These are phyloP conservation scores for Podospora didyma DNA, from an alignment of 495 filamentous ascomycete species.

Conservation along the genomic window DNA sequence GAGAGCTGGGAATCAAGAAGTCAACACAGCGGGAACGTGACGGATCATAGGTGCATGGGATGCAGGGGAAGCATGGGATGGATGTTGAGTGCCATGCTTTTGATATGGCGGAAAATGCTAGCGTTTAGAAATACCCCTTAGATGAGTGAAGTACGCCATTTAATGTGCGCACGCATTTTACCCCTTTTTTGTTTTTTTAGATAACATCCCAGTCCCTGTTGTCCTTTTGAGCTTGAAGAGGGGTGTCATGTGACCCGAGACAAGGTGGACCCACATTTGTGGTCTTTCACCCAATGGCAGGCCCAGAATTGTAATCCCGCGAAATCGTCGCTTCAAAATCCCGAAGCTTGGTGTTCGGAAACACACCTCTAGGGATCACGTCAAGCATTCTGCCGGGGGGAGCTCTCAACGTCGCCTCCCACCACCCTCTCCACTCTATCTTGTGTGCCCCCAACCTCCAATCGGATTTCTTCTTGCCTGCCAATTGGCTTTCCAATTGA, in stretches of 20 bases:
- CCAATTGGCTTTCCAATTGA: conserved; percentile 11
- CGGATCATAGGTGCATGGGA: not conserved
- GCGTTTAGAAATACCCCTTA: too few relatives aligned
- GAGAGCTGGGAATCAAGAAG: not conserved
- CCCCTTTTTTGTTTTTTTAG: too few relatives aligned
- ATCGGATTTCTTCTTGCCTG: not conserved
- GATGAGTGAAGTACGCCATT: too few relatives aligned
- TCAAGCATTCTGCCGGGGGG: conserved; percentile 20
- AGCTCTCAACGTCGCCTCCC: conserved; percentile 21
- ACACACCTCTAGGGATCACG: conserved; percentile 19
- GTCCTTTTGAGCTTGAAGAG: not conserved
- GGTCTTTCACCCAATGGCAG: conserved; percentile 18
- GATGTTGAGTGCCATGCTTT: too few relatives aligned
- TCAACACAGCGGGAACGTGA: not conserved
- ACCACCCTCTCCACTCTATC: conserved; percentile 18
- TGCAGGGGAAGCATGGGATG: too few relatives aligned
- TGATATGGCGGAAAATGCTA: too few relatives aligned
- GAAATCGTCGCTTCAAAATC: conserved; percentile 18
- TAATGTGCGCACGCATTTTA: too few relatives aligned
- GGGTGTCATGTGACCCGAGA: conserved; percentile 16
- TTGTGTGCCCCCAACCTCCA: not conserved
- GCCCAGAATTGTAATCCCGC: conserved; percentile 31
- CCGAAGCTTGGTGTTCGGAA: not conserved
- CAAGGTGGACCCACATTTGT: not conserved
- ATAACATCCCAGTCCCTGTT: too few relatives aligned